Evolutionary conservation across 208 protist genomes (phyloP), one percentile per base, ranked within the genome.

Genomic region (Tritrichomonas musculus): DNA sequence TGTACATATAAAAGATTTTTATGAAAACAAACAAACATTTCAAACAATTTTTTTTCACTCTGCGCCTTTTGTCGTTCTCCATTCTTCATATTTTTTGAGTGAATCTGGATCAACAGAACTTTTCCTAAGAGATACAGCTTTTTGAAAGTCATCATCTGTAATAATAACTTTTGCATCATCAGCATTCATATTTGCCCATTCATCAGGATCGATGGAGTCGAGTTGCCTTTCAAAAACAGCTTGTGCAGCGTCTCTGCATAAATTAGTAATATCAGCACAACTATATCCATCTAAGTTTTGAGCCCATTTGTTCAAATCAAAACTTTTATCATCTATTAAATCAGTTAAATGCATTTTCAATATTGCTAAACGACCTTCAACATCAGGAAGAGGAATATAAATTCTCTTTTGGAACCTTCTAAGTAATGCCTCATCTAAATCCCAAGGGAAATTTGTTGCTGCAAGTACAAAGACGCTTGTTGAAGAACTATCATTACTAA

Each of bases 231-330:
- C 73, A 50, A 82, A 82, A 49, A 82, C 73, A 20, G 41, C 41
- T 50, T 82, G 73, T 30, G 97, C 96, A 36, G 97, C 97, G 50
- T 97, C 96, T 55, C 93, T 95, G 93, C 96, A 97, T 0, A 98
- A 94, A 60, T 94, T 93, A 49, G 36, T 94, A 30, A 98, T 82
- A 93, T 98, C 97, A 4, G 95, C 75, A 11, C 94, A 96, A 49
- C 93, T 95, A 93, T 97, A 98, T 22, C 96, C 96, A 96, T 93
- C 66, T 8, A 64, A 60, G 30, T 65, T 57, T 41, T 92, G 33
- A 27, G 93, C 94, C 57, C 73, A 82, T 49, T 39, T 39, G 3
- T 92, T 20, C 27, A 50, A 66, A 66, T 92, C 50, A 39, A 92
- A 92, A 33, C 65, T 49, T 0, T 80, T 47, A 13, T 77, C 57